Base-by-base conservation (phyloP, 208 protist genomes). In the Trypanosoma avium region DNA sequence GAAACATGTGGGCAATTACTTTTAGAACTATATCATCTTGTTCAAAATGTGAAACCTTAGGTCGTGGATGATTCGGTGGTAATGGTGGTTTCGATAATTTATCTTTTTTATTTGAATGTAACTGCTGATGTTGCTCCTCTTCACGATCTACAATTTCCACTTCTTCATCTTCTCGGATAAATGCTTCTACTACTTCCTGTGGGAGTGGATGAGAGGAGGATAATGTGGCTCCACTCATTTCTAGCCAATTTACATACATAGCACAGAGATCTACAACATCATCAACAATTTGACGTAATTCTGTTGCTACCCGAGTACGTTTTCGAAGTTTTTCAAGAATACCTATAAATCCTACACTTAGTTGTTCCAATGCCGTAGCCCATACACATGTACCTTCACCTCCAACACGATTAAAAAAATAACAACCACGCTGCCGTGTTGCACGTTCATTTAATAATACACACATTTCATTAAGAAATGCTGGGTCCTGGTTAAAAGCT, bases 1-100 rank as follows among this genome's bases (percentile, higher is more conserved):
- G 76, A 57, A 94, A 86, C 84, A 94, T 94, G 70, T 90, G 75
- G 38, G 66, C 61, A 53, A 94, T 82, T 26, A 94, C 82, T 53
- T 75, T 81, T 15, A 86, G 73, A 24, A 84, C 65, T 6, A 62
- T 68, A 15, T 71, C 72, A 48, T 90, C 80, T 22, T 66, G 36
- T 0, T 48, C 58, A 56, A 94, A 91, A 70, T 75, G 69, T 9
- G 77, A 80, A 12, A 91, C 64, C 50, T 73, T 84, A 4, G 68
- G 1, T 5, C 38, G 52, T 3, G 13, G 19, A 32, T 65, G 30
- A 40, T 15, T 36, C 48, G 52, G 43, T 56, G 33, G 61, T 49
- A 62, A 55, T 21, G 36, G 50, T 56, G 42, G 49, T 52, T 21
- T 58, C 47, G 33, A n/a, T 13, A 32, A 13, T 48, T 33, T 43